Percentiles rank a stretch among this genome's conserved stretches.
Conservation (phyloP, 2,329 filamentous ascomycete species). For the Ceratocystis alfenasii region DNA sequence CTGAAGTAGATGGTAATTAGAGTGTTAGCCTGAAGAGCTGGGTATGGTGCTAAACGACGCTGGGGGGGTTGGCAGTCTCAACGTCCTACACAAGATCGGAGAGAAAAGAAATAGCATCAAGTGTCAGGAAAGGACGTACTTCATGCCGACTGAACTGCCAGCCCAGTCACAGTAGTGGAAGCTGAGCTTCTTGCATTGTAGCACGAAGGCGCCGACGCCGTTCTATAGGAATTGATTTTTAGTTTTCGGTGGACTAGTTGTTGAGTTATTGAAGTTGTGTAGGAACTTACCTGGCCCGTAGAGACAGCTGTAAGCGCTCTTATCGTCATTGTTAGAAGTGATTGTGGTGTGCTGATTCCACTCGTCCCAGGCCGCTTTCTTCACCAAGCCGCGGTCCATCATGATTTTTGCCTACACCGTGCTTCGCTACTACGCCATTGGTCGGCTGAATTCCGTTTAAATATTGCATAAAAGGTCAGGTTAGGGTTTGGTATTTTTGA, state of each 20-base stretch:
- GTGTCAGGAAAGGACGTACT: conserved; percentile 42
- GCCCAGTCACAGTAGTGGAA: conserved; percentile 97
- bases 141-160: conserved; percentile 89
- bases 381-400: background rate
- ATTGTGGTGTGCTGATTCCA: background rate
- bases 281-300: conserved; percentile 38
- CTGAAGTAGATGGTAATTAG: conserved; percentile 34
- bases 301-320: conserved; percentile 42
- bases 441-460: background rate
- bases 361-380: background rate
- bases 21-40: conserved; percentile 25
- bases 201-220: conserved; percentile 89
- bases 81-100: background rate
- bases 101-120: background rate
- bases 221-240: conserved; percentile 47
- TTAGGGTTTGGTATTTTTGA: background rate
- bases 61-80: background rate
- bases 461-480: background rate
- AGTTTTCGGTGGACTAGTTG: conserved; percentile 13
- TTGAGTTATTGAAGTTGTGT: background rate
- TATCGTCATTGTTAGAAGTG: conserved; percentile 41
- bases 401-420: background rate
- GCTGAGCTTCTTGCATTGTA: conserved; percentile 91
- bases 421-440: background rate
- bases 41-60: background rate